A percentile compares a stretch with the other conserved stretches of the same genome.
These are phyloP conservation scores for Stachybotrys chlorohalonatus DNA, from an alignment of 2,329 filamentous ascomycete species.

Conservation along the genomic window DNA sequence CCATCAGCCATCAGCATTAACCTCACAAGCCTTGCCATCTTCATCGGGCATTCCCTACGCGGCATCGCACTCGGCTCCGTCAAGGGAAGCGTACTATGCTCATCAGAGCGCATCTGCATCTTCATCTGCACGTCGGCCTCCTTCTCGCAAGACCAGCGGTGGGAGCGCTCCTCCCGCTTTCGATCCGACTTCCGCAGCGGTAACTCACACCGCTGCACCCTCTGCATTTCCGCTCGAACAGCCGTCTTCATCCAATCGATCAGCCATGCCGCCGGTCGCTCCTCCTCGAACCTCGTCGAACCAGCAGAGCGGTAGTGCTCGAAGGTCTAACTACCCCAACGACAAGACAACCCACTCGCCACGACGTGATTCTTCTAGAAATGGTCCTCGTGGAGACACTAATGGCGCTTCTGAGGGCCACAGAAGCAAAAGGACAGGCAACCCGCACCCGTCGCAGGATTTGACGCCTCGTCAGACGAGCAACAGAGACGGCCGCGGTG, in stretches of 20 bases:
- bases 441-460: constrained; percentile 22
- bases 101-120: constrained; percentile 37
- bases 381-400: constrained; percentile 21
- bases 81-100: constrained; percentile 49
- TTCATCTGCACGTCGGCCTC: constrained; percentile 42
- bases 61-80: constrained; percentile 40
- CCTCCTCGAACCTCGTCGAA: constrained; percentile 78
- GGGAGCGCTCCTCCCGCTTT: constrained; percentile 28
- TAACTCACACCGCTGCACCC: constrained; percentile 35
- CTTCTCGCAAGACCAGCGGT: constrained; percentile 43
- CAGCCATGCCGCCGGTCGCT: constrained; percentile 59
- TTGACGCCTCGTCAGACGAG: constrained; percentile 27
- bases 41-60: constrained; percentile 42
- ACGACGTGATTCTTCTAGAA: constrained; percentile 28
- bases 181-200: constrained; percentile 34
- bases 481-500: constrained; percentile 29
- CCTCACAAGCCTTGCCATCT: constrained; percentile 39
- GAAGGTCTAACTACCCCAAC: constrained; percentile 34
- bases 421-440: constrained; percentile 18
- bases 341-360: constrained; percentile 35
- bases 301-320: constrained; percentile 31
- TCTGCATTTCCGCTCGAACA: constrained; percentile 33
- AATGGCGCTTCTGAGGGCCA: constrained; percentile 18
- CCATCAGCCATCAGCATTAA: constrained; percentile 43
- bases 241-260: constrained; percentile 34